Evolutionary conservation across 2,329 filamentous ascomycete species (phyloP).

Genomic region (Xylaria sp.): DNA sequence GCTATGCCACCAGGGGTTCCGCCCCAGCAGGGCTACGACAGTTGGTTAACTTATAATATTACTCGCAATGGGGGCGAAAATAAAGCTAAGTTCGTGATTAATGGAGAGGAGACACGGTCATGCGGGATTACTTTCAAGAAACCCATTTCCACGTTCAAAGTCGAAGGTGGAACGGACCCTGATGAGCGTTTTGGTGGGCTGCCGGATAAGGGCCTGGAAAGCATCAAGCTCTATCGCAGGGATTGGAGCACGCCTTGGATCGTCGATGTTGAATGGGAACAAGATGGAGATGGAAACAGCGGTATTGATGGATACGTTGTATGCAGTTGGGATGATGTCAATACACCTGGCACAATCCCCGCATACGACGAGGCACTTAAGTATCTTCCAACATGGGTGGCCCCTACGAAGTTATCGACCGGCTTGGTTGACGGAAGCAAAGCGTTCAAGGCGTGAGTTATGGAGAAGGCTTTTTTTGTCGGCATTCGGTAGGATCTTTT

Average conservation of each 20-base stretch:
- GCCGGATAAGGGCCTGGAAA: slow-evolving; percentile 69
- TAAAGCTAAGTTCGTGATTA: slow-evolving; percentile 71
- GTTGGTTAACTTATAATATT: slow-evolving; percentile 75
- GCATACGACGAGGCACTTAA: slow-evolving; percentile 82
- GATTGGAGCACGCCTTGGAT: slow-evolving; percentile 81
- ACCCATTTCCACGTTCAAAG: slow-evolving; percentile 71
- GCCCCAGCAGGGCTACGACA: slow-evolving; percentile 56
- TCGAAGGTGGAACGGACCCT: slow-evolving; percentile 68
- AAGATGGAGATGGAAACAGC: slow-evolving; percentile 48
- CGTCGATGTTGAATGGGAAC: slow-evolving; percentile 75
- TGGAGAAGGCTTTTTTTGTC: background rate
- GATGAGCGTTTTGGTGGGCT: slow-evolving; percentile 73
- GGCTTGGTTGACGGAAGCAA: slow-evolving; percentile 85
- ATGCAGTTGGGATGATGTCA: slow-evolving; percentile 91
- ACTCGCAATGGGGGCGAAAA: slow-evolving; percentile 53
- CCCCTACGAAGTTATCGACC: slow-evolving; percentile 77
- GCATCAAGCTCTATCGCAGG: slow-evolving; percentile 83
- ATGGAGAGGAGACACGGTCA: slow-evolving; percentile 78
- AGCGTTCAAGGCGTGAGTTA: slow-evolving; percentile 60
- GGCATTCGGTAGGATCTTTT: background rate
- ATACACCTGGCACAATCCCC: slow-evolving; percentile 75
- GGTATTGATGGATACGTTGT: slow-evolving; percentile 71
- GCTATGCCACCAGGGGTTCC: slow-evolving; percentile 53
- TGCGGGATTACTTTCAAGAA: slow-evolving; percentile 79
- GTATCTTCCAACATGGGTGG: slow-evolving; percentile 83